Percentiles rank a stretch among this genome's conserved stretches.
Evolutionary conservation across 2,329 filamentous ascomycete genomes (phyloP).

Genomic region (Phaeosphaeria sp.): DNA sequence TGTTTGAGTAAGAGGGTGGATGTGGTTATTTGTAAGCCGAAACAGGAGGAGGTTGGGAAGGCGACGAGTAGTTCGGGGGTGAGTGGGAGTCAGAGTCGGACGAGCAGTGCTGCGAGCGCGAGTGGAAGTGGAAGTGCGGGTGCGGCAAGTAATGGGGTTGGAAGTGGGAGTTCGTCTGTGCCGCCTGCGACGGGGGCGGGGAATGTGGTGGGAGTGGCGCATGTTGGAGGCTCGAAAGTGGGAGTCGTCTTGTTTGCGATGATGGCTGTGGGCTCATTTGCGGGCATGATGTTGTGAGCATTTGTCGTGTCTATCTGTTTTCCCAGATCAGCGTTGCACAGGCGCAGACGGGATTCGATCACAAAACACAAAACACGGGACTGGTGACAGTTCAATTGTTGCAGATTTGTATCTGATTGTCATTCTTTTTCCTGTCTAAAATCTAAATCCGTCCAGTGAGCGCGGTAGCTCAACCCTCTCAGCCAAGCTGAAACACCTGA

Average conservation of each 20-base stretch:
- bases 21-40: slow-evolving; percentile 21
- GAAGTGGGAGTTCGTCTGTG: slow-evolving; percentile 5
- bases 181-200: background rate
- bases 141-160: background rate
- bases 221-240: background rate
- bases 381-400: background rate
- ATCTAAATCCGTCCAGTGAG: background rate
- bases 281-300: slow-evolving; percentile 3
- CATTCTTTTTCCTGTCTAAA: background rate
- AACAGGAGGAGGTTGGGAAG: slow-evolving; percentile 9
- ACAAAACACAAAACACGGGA: background rate
- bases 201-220: background rate
- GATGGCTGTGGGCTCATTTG: slow-evolving; percentile 2
- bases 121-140: slow-evolving; percentile 5
- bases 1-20: slow-evolving; percentile 25
- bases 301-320: too few species aligned
- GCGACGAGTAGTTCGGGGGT: background rate
- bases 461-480: background rate
- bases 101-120: slow-evolving; percentile 4
- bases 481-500: too few species aligned
- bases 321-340: too few species aligned
- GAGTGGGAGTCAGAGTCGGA: slow-evolving; percentile 1
- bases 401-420: background rate
- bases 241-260: background rate
- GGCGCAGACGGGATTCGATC: too few species aligned